Conservation (phyloP, 345 rosid genomes). For the Dimocarpus longan region DNA sequence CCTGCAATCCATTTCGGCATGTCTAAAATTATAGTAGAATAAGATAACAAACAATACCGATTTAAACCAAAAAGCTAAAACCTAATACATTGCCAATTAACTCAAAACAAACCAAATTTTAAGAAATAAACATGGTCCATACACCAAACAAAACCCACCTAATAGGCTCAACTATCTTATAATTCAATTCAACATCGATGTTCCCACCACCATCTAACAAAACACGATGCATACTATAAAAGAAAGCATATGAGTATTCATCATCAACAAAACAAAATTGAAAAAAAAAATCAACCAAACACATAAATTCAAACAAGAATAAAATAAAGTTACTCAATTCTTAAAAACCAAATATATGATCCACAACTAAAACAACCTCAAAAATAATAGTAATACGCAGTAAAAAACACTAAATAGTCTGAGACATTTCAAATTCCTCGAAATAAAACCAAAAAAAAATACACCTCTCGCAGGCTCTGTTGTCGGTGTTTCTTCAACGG, state of each 20-base stretch:
- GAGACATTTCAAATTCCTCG: constrained; percentile 3
- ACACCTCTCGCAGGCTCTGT: not conserved
- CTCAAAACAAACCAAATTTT: too few relatives aligned
- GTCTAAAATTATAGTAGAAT: too few relatives aligned
- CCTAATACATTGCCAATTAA: too few relatives aligned
- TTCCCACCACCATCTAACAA: too few relatives aligned
- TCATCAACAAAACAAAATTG: not conserved
- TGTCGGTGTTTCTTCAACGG: constrained; percentile 49
- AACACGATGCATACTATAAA: too few relatives aligned
- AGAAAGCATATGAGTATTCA: not conserved
- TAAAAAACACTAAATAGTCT: not conserved
- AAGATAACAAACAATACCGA: too few relatives aligned
- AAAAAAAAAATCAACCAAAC: not conserved
- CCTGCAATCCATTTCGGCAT: too few relatives aligned
- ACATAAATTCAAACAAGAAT: not conserved
- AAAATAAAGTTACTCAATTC: not conserved
- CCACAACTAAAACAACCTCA: not conserved
- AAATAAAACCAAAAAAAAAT: constrained; percentile 9
- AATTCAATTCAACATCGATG: too few relatives aligned
- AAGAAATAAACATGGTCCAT: too few relatives aligned
- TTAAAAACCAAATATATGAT: not conserved
- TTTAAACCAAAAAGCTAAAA: too few relatives aligned
- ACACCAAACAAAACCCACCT: too few relatives aligned
- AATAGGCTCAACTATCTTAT: too few relatives aligned
- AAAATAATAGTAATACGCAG: not conserved